These are phyloP conservation scores for Xanthoconium purpureum DNA, from an alignment of 768 basidiomycete genomes.

Conservation along the genomic window DNA sequence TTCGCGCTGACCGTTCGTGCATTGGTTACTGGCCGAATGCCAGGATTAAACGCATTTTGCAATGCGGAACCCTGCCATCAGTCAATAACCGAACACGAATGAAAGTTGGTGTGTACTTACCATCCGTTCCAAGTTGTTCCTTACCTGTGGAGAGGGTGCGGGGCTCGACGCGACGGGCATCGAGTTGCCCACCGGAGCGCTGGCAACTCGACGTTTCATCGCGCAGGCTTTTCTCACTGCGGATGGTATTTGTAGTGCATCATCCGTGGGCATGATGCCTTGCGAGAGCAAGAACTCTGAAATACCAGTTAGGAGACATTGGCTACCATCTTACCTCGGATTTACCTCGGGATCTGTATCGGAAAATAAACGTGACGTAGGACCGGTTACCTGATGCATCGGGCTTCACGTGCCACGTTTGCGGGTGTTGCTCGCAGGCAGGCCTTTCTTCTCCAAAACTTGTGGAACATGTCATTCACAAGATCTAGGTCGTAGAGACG, in stretches of 20 bases:
- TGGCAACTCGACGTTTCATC: conserved; percentile 36
- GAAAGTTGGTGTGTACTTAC: conserved; percentile 1
- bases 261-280: conserved; percentile 42
- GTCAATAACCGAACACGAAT: not conserved
- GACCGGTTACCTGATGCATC: conserved; percentile 39
- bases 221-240: conserved; percentile 13
- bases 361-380: conserved; percentile 66
- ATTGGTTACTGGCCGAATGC: not conserved
- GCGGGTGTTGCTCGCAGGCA: conserved; percentile 39
- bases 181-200: not conserved
- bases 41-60: not conserved
- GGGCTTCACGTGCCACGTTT: conserved; percentile 55
- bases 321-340: not conserved
- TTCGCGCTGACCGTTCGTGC: conserved; percentile 11
- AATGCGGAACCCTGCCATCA: not conserved
- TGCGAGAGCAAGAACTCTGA: conserved; percentile 51
- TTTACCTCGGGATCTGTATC: conserved; percentile 57
- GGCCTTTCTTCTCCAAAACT: conserved; percentile 49
- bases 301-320: not conserved
- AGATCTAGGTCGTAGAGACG: not conserved
- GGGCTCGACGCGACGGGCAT: conserved; percentile 1
- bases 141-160: conserved; percentile 4
- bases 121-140: not conserved
- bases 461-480: conserved; percentile 6
- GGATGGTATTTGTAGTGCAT: conserved; percentile 18